Conservation (phyloP, 352 stramenopile species). For the Phytopythium montanum region DNA sequence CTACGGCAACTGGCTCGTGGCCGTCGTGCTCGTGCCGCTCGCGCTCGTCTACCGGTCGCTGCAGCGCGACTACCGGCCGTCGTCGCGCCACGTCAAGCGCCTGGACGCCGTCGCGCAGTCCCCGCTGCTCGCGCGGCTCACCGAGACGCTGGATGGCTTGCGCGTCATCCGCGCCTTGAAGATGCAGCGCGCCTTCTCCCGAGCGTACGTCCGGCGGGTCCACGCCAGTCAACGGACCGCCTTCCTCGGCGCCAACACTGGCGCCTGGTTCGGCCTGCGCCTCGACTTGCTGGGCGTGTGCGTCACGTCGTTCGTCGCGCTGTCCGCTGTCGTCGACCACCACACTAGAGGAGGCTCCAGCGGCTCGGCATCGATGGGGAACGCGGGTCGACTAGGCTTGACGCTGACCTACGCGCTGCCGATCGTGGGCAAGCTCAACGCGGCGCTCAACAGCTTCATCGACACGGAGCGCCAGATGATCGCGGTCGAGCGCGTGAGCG, state of each 20-base stretch:
- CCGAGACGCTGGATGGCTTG: constrained; percentile 71
- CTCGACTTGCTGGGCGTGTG: constrained; percentile 82
- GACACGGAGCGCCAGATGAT: constrained; percentile 92
- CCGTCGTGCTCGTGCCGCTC: constrained; percentile 71
- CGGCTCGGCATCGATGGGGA: constrained; percentile 22
- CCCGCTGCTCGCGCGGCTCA: constrained; percentile 68
- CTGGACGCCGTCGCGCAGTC: constrained; percentile 73
- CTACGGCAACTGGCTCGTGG: constrained; percentile 71
- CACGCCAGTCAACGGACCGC: constrained; percentile 70
- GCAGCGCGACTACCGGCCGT: constrained; percentile 62
- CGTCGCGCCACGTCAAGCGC: constrained; percentile 66
- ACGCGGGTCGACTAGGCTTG: constrained; percentile 77
- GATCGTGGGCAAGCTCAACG: constrained; percentile 87
- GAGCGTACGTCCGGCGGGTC: constrained; percentile 38
- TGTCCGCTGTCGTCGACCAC: constrained; percentile 77
- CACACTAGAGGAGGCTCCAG: constrained; percentile 18
- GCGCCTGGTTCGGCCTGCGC: constrained; percentile 81
- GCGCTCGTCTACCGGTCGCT: constrained; percentile 61
- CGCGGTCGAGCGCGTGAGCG: constrained; percentile 85
- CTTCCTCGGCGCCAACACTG: constrained; percentile 70
- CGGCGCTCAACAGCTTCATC: constrained; percentile 78
- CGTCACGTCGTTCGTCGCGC: constrained; percentile 75
- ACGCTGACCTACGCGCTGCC: constrained; percentile 90
- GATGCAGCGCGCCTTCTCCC: constrained; percentile 38
- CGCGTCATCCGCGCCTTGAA: constrained; percentile 55